A percentile compares a stretch with the other conserved stretches of the same genome.
These are phyloP conservation scores for Scalesia atractyloides DNA, from an alignment of 129 eudicot genomes.

Conservation along the genomic window DNA sequence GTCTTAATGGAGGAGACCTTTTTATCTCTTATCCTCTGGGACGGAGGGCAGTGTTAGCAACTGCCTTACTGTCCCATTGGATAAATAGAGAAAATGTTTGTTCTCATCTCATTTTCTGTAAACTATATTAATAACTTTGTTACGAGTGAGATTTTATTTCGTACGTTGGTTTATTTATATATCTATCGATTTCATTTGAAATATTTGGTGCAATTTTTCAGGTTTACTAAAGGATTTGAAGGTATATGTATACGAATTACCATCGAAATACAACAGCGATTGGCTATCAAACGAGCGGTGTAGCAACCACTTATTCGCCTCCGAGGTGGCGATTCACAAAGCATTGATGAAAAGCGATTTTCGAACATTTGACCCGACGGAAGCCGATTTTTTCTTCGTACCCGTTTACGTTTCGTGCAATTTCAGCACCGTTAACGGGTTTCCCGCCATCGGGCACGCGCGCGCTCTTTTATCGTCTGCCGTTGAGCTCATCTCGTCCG, in stretches of 20 bases:
- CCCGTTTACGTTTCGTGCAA: constrained; percentile 97
- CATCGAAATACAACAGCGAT: constrained; percentile 65
- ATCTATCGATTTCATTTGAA: neutral
- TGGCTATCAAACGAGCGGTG: constrained; percentile 68
- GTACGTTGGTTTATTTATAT: too few species aligned
- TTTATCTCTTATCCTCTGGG: too few species aligned
- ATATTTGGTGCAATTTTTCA: neutral
- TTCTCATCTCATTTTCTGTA: too few species aligned
- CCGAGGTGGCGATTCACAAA: constrained; percentile 85
- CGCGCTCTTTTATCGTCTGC: constrained; percentile 64
- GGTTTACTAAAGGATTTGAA: constrained; percentile 55
- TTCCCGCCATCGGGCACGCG: constrained; percentile 92
- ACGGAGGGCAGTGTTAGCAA: too few species aligned
- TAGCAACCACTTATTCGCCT: constrained; percentile 71
- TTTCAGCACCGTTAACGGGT: constrained; percentile 84
- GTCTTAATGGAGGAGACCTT: too few species aligned
- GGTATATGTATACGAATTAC: constrained; percentile 72
- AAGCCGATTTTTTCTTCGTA: constrained; percentile 89
- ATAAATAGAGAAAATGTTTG: too few species aligned
- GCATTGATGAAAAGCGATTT: constrained; percentile 54
- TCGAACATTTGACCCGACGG: constrained; percentile 63
- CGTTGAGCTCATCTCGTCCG: constrained; percentile 53
- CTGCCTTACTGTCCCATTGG: too few species aligned
- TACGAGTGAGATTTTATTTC: too few species aligned
- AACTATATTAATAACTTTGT: too few species aligned